These are phyloP conservation scores for Ilyonectria mors-panacis DNA, from an alignment of 2,329 filamentous ascomycete species.

Conservation along the genomic window DNA sequence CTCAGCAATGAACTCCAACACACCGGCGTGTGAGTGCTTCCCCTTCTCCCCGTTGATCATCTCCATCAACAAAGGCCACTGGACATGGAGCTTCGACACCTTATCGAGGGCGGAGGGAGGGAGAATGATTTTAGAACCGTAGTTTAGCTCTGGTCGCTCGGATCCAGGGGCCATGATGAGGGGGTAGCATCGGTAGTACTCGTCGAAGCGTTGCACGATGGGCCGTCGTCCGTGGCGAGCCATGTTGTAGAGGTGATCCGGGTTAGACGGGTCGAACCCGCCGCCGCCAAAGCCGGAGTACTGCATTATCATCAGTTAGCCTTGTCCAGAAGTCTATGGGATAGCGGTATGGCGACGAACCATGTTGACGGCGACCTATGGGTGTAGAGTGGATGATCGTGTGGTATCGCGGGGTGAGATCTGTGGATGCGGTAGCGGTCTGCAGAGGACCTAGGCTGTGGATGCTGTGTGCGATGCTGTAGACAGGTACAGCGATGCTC, in stretches of 20 bases:
- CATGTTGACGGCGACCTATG: slow-evolving; percentile 36
- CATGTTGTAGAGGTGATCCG: slow-evolving; percentile 66
- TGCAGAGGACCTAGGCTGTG: slow-evolving; percentile 12
- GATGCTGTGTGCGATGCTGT: neutral
- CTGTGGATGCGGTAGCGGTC: slow-evolving; percentile 36
- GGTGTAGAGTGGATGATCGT: slow-evolving; percentile 14
- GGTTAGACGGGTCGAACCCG: slow-evolving; percentile 63
- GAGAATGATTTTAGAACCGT: slow-evolving; percentile 97
- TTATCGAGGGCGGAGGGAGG: slow-evolving; percentile 98
- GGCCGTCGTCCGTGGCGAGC: slow-evolving; percentile 62
- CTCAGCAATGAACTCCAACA: slow-evolving; percentile 97
- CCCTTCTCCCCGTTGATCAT: slow-evolving; percentile 88
- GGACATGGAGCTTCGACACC: slow-evolving; percentile 94
- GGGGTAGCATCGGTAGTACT: slow-evolving; percentile 98
- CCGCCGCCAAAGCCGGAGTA: slow-evolving; percentile 59
- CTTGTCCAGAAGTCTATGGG: neutral
- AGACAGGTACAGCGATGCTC: neutral
- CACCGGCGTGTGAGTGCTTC: slow-evolving; percentile 90
- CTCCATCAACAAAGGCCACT: slow-evolving; percentile 98
- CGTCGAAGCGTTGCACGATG: slow-evolving; percentile 87
- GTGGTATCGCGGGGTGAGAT: slow-evolving; percentile 29
- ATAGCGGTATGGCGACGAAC: slow-evolving; percentile 27
- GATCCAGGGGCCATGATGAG: slow-evolving; percentile 93
- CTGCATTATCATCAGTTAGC: slow-evolving; percentile 26
- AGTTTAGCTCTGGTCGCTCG: slow-evolving; percentile 91